A percentile compares a stretch with the other conserved stretches of the same genome.
These are phyloP conservation scores for Trichothecium roseum DNA, from an alignment of 2,329 filamentous ascomycete species.

Conservation along the genomic window DNA sequence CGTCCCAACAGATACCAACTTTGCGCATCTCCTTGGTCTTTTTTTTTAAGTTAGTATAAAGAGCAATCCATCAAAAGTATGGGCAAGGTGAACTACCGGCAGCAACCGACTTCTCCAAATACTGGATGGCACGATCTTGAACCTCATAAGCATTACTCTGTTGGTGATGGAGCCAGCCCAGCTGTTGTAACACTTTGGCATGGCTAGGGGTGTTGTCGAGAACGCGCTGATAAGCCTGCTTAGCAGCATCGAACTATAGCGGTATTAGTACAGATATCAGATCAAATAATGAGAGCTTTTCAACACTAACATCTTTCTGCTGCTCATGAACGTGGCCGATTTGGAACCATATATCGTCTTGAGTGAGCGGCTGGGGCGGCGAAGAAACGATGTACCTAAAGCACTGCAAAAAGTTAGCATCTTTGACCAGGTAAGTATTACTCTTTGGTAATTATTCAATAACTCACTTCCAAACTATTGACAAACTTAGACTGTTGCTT, in stretches of 20 bases:
- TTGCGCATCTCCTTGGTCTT: constrained; percentile 89
- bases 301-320: constrained; percentile 79
- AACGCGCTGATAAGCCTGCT: constrained; percentile 84
- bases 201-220: constrained; percentile 92
- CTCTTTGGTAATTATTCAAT: constrained; percentile 3
- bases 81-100: constrained; percentile 59
- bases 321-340: constrained; percentile 98
- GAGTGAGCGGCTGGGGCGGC: constrained; percentile 81
- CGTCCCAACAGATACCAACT: constrained; percentile 97
- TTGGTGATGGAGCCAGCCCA: constrained; percentile 96
- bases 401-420: constrained; percentile 46
- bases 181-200: constrained; percentile 94
- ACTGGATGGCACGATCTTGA: constrained; percentile 94
- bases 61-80: no score
- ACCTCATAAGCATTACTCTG: constrained; percentile 85
- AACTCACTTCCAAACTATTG: constrained; percentile 76
- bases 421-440: background rate
- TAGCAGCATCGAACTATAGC: constrained; percentile 80
- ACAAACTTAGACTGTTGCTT: constrained; percentile 94
- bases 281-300: background rate
- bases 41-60: no score
- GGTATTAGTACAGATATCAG: constrained; percentile 15
- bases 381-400: constrained; percentile 97
- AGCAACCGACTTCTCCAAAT: constrained; percentile 89
- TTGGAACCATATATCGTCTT: constrained; percentile 99